Base-by-base conservation (phyloP, 176 grass and related monocot species). In the Oropetium thomaeum region DNA sequence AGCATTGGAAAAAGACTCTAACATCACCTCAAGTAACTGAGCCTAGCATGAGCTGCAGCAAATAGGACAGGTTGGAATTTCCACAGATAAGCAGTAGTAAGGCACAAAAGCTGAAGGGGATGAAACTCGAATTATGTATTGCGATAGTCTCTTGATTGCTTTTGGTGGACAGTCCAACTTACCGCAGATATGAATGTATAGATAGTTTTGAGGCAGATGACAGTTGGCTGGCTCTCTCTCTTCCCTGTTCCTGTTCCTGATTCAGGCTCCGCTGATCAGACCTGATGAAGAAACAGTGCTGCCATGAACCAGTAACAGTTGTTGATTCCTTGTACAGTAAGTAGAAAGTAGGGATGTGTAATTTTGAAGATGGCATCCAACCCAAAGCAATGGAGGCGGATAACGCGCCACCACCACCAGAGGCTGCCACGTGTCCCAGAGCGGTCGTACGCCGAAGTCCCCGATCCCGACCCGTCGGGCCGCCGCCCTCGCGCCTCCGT, bases 141-240 rank as follows among this genome's bases (percentile, higher is more conserved):
- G 65, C 15, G n/a, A 48, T 72, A 59, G 58, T 40, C 39, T 33
- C 37, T 49, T 58, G 51, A 16, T 49, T 58, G 22, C 35, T 38
- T 33, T 60, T 27, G 41, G 41, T 31, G 23, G 37, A 15, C 78
- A 58, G 84, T 69, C 58, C 7, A 55, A 71, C 67, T 35, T 65
- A 42, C 71, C 55, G 47, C 59, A 77, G 58, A 82, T 58, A 65
- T 67, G 76, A 17, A n/a, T 86, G 70, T 53, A 75, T n/a, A 75
- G 40, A 49, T 67, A 37, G 19, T 38, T 28, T 65, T 51, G 29
- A 59, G 51, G 8, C 43, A 10, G 32, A 61, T 20, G 48, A 23
- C 19, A 6, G 8, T 1, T 32, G 29, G 12, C 14, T 68, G 67
- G 57, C 39, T 41, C 19, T 49, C 19, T 49, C 10, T 62, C 32